Conservation (phyloP, 805 yeast species). For the Candida manassasensis region DNA sequence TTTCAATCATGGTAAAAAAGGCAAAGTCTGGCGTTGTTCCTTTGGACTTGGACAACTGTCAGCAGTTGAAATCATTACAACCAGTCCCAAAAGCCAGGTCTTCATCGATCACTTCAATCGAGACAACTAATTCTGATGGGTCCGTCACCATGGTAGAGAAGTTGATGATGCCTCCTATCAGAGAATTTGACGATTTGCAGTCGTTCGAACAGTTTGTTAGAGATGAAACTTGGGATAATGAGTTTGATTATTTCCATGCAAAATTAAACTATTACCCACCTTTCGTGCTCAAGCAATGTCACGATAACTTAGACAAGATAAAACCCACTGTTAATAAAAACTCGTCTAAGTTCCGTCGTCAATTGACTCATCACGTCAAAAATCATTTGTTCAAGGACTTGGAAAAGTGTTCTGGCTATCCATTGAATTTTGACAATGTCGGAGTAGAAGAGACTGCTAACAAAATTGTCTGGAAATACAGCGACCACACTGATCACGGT, state of each 20-base stretch:
- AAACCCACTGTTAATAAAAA: conserved; percentile 70
- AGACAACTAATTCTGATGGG: conserved; percentile 27
- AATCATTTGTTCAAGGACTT: conserved; percentile 68
- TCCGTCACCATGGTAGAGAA: conserved; percentile 16
- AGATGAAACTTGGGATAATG: conserved; percentile 75
- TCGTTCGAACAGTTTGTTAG: conserved; percentile 60
- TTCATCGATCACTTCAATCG: conserved; percentile 37
- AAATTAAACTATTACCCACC: conserved; percentile 69
- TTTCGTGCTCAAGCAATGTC: conserved; percentile 61
- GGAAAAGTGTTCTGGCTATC: conserved; percentile 55
- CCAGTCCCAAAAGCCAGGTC: conserved; percentile 37
- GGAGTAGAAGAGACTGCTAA: conserved; percentile 47
- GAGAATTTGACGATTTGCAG: conserved; percentile 57
- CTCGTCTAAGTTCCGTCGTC: conserved; percentile 66
- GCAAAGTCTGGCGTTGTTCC: conserved; percentile 21
- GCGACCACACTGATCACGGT: conserved; percentile 56
- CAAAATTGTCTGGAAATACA: conserved; percentile 57
- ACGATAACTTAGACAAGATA: conserved; percentile 64
- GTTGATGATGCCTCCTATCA: conserved; percentile 37
- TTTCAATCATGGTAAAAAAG: conserved; percentile 26
- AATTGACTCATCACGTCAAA: conserved; percentile 69
- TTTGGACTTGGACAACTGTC: conserved; percentile 36
- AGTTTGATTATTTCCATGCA: conserved; percentile 64
- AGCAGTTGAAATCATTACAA: conserved; percentile 32
- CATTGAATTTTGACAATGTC: conserved; percentile 45